Conservation (phyloP, 2,329 filamentous ascomycete species). For the Dactylellina haptotyla region DNA sequence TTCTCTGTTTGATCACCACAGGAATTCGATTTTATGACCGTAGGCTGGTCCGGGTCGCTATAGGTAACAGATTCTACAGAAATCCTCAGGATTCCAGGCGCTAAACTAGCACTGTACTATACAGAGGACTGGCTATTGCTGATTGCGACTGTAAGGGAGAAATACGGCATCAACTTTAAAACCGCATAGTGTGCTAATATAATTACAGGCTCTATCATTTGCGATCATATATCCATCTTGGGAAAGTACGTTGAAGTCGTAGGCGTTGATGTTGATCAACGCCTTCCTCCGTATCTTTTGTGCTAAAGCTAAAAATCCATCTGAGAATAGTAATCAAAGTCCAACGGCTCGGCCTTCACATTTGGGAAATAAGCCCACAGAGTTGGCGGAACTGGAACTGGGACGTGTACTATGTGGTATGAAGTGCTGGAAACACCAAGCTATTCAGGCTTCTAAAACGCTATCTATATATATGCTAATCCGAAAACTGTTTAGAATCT, state of each 20-base stretch:
- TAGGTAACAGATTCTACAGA: background rate
- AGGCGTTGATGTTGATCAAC: too few species aligned
- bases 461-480: too few species aligned
- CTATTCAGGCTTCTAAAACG: too few species aligned
- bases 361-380: too few species aligned
- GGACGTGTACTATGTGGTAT: too few species aligned
- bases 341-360: too few species aligned
- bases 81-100: background rate
- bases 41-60: background rate
- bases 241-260: background rate
- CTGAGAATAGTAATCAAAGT: background rate
- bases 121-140: background rate
- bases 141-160: background rate
- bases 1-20: background rate
- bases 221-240: conserved; percentile 4
- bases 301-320: too few species aligned
- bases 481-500: too few species aligned
- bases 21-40: conserved; percentile 5
- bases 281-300: too few species aligned
- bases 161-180: background rate
- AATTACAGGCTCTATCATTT: background rate
- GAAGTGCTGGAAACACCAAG: too few species aligned
- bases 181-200: background rate
- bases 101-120: background rate
- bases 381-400: too few species aligned